These are phyloP conservation scores for Epichloe coenophiala DNA, from an alignment of 2,329 filamentous ascomycete species.

Conservation along the genomic window DNA sequence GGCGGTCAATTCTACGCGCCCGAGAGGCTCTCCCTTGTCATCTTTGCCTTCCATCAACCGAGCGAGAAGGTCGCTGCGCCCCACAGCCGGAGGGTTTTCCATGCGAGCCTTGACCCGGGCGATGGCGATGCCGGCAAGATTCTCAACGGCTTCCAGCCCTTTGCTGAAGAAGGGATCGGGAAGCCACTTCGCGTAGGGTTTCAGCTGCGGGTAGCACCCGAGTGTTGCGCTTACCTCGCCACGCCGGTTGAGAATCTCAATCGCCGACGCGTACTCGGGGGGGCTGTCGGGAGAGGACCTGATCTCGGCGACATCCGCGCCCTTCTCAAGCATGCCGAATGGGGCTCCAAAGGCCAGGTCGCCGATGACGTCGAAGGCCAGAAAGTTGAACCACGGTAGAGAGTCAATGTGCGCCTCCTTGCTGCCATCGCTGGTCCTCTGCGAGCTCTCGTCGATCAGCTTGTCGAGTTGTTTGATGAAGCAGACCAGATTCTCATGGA, in stretches of 20 bases:
- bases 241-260: slow-evolving; percentile 77
- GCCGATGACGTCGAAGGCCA: slow-evolving; percentile 39
- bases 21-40: slow-evolving; percentile 61
- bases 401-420: slow-evolving; percentile 56
- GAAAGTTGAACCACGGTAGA: slow-evolving; percentile 56
- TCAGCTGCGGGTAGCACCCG: slow-evolving; percentile 59
- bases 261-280: slow-evolving; percentile 59
- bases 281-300: slow-evolving; percentile 44
- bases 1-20: slow-evolving; percentile 68
- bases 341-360: slow-evolving; percentile 38
- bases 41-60: slow-evolving; percentile 78
- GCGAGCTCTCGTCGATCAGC: slow-evolving; percentile 33
- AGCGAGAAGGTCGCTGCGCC: slow-evolving; percentile 67
- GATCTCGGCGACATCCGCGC: slow-evolving; percentile 65
- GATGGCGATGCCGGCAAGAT: slow-evolving; percentile 77
- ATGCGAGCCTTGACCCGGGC: slow-evolving; percentile 68
- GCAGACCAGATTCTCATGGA: slow-evolving; percentile 62
- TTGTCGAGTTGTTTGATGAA: slow-evolving; percentile 63
- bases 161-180: slow-evolving; percentile 72
- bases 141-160: slow-evolving; percentile 61
- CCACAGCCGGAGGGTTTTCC: slow-evolving; percentile 49
- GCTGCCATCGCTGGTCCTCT: slow-evolving; percentile 39
- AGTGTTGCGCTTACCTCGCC: slow-evolving; percentile 77
- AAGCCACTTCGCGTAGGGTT: slow-evolving; percentile 67
- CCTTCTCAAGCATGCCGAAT: slow-evolving; percentile 59